A percentile compares a stretch with the other conserved stretches of the same genome.
phyloP scores from a whole-genome alignment of 2,329 filamentous ascomycete genomes.

The Hymenoscyphus linearis region DNA sequence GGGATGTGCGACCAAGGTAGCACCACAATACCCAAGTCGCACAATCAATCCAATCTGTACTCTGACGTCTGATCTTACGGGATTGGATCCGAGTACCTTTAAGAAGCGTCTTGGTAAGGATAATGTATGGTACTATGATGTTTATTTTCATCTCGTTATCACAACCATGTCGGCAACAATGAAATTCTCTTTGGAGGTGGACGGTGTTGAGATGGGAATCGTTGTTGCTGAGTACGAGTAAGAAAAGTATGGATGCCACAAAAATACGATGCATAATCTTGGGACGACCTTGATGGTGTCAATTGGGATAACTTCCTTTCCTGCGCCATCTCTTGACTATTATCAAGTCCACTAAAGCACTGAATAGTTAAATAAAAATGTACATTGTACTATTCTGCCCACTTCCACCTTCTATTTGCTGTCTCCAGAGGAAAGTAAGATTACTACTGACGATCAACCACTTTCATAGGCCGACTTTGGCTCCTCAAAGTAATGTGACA shows the following conservation, averaged over 20 bases:
- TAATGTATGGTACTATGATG: slow-evolving; percentile 5
- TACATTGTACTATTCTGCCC: background rate
- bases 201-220: slow-evolving; percentile 2
- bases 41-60: slow-evolving; percentile 5
- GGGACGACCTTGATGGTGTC: background rate
- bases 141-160: slow-evolving; percentile 8
- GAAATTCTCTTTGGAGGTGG: slow-evolving; percentile 1
- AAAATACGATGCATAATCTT: background rate
- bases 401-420: background rate
- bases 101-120: slow-evolving; percentile 7
- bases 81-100: slow-evolving; percentile 7
- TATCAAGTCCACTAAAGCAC: background rate
- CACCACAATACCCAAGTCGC: background rate
- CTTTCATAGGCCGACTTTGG: background rate
- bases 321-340: background rate
- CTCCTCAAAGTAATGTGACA: slow-evolving; percentile 82
- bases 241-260: background rate
- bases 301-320: too few species aligned
- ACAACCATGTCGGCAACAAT: slow-evolving; percentile 8
- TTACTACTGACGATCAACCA: background rate
- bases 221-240: background rate
- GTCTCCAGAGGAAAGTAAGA: too few species aligned
- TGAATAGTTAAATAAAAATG: background rate
- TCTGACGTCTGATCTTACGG: slow-evolving; percentile 10
- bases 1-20: slow-evolving; percentile 1